These are phyloP conservation scores for Geosiphon pyriformis DNA, from an alignment of 192 early-diverging fungal genomes.

Conservation along the genomic window DNA sequence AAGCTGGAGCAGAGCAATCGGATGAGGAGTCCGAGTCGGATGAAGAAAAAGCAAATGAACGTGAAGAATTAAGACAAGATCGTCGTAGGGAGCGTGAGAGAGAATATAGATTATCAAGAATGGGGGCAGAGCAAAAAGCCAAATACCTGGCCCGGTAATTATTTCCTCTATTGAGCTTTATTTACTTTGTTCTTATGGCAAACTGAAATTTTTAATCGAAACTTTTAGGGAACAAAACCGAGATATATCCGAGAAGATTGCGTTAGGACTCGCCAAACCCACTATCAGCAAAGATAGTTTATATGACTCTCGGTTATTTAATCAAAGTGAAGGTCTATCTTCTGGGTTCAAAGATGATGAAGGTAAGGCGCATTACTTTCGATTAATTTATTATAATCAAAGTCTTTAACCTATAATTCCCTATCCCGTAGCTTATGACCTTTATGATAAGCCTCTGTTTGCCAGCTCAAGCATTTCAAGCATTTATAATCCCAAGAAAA, in stretches of 20 bases:
- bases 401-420: background rate
- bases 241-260: slow-evolving; percentile 99
- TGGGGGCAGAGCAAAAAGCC: slow-evolving; percentile 83
- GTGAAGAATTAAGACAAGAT: slow-evolving; percentile 84
- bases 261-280: slow-evolving; percentile 92
- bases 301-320: slow-evolving; percentile 94
- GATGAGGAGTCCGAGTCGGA: slow-evolving; percentile 52
- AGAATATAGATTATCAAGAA: slow-evolving; percentile 78
- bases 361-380: slow-evolving; percentile 23
- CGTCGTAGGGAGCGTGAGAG: slow-evolving; percentile 80
- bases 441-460: slow-evolving; percentile 98
- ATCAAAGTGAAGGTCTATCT: slow-evolving; percentile 78
- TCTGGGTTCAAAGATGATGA: slow-evolving; percentile 91
- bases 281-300: slow-evolving; percentile 82
- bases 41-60: slow-evolving; percentile 59
- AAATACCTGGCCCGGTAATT: slow-evolving; percentile 62
- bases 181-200: background rate
- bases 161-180: background rate
- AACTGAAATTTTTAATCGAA: background rate
- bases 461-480: slow-evolving; percentile 50
- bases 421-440: slow-evolving; percentile 58
- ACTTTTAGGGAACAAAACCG: slow-evolving; percentile 70
- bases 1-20: slow-evolving; percentile 23
- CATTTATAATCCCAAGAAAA: slow-evolving; percentile 76
- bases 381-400: background rate